Percentiles rank a stretch among this genome's conserved stretches.
phyloP scores from a whole-genome alignment of 2,329 filamentous ascomycete species.

The Hypoxylon sp. region DNA sequence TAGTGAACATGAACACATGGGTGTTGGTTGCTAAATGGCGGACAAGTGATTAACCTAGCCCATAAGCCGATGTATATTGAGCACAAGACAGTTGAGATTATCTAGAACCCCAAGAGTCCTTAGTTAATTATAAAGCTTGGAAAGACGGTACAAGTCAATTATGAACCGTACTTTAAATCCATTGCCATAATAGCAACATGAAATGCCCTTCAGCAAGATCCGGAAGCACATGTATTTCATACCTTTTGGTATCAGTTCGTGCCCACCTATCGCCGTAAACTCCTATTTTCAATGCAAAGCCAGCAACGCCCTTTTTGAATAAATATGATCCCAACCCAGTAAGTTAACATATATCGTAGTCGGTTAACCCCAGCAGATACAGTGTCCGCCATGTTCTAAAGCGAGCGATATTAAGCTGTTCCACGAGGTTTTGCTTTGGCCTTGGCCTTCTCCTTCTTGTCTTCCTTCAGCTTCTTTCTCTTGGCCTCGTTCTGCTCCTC shows the following conservation, averaged over 20 bases:
- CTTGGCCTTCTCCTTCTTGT: slow-evolving; percentile 95
- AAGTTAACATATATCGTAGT: slow-evolving; percentile 4
- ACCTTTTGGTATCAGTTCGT: slow-evolving; percentile 40
- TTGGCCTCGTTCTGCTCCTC: slow-evolving; percentile 92
- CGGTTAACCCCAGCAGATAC: background rate
- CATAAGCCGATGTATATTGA: background rate
- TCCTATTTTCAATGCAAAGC: slow-evolving; percentile 42
- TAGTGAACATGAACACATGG: too few species aligned
- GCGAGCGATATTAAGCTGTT: slow-evolving; percentile 36
- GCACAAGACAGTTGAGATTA: background rate
- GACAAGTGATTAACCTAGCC: background rate
- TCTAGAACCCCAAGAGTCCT: background rate
- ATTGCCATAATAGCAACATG: slow-evolving; percentile 8
- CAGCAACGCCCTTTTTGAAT: slow-evolving; percentile 46
- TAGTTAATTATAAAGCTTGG: background rate
- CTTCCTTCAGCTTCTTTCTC: slow-evolving; percentile 95
- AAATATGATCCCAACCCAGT: slow-evolving; percentile 23
- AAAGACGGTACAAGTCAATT: background rate
- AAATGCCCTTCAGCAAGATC: slow-evolving; percentile 25
- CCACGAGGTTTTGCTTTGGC: slow-evolving; percentile 88
- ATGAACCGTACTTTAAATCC: slow-evolving; percentile 8
- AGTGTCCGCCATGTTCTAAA: background rate
- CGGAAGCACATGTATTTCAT: slow-evolving; percentile 25
- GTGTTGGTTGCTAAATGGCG: too few species aligned
- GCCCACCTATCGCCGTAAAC: slow-evolving; percentile 43